Base-by-base conservation (phyloP, 257 asterid species). In the Solanum chiquidenum region DNA sequence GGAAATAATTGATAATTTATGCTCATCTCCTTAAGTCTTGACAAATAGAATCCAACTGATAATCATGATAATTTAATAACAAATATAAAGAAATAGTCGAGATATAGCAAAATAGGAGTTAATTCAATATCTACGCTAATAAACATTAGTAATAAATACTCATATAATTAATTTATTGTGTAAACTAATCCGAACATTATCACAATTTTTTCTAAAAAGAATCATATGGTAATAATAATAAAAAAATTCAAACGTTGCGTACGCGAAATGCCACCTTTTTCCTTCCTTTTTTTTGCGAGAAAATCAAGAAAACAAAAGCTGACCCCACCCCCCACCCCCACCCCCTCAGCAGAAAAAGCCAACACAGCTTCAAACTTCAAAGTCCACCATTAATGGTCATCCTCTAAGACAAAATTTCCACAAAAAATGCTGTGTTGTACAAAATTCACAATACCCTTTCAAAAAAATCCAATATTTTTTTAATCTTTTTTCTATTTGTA, bases 211-310 rank as follows among this genome's bases (percentile, higher is more conserved):
- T 34, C 0, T 34, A 14, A 79, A 77, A 79, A 33, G 27, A 29
- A n/a, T 42, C 37, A 25, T 77, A 77, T 13, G n/a, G 37, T 77
- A 42, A 18, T 27, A 79, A 80, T 46, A 46, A n/a, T n/a, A 80
- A 80, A 80, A 55, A 27, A 46, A 0, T 46, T 84, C 44, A 84
- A 80, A 80, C 89, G 72, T 87, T 29, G 83, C 89, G 89, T 79
- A 64, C 74, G 68, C 82, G 37, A 71, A 77, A 77, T 44, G 86
- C n/a, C 71, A 37, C 86, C 18, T 80, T 46, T 80, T 79, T 16
- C 38, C 20, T 8, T 76, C 7, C 3, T 2, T 2, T 4, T 18
- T 49, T 27, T 35, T 74, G 52, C 46, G 72, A 35, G 68, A 76
- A 77, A 76, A 37, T 16, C 79, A 18, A 73, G 60, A 44, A 55